Evolutionary conservation across 352 stramenopile species (phyloP), one percentile per base, ranked within the genome.

Genomic region (Phytopythium delawarense): DNA sequence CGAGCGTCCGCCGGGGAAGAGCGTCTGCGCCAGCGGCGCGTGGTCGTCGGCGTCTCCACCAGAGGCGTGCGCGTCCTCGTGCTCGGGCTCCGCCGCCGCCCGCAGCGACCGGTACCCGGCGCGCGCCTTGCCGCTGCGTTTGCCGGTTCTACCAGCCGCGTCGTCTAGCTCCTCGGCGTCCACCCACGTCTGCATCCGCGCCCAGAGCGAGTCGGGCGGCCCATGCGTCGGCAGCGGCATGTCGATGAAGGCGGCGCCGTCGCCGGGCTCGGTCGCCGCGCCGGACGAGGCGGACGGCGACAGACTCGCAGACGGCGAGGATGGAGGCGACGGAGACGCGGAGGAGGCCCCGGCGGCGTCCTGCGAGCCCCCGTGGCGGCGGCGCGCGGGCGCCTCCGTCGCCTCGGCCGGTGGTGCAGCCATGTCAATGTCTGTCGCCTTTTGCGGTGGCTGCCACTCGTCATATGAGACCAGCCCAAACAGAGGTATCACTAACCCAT

Each of bases 71-170:
- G 39, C 60, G 57, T 72, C 63, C 18, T 74, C 65, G 46, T 70
- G 52, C 51, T 77, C 71, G 28, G 46, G 21, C 37, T 60, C 66
- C 8, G 0, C 35, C 15, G 73, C 66, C 49, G 71, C 67, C 39
- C 81, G 78, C 50, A 89, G 8, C 23, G 52, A 58, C 32, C 34
- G 32, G 23, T 34, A 34, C 11, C 46, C 21, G 4, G 23, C 23
- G 23, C 21, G 21, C 4, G 1, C 2, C 23, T n/a, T 34, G 12
- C 21, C 46, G n/a, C 12, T 25, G 51, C 76, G 80, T 21, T 57
- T 65, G 5, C 12, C 8, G 4, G 21, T 12, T 4, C 21, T 11
- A 23, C 34, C 46, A 2, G 46, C 21, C 12, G 12, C 12, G 11
- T 0, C 4, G 11, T n/a, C 46, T 0, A n/a, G 23, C 23, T 34